A percentile compares a stretch with the other conserved stretches of the same genome.
phyloP scores from a whole-genome alignment of 116 monocot species.

The Zostera marina region DNA sequence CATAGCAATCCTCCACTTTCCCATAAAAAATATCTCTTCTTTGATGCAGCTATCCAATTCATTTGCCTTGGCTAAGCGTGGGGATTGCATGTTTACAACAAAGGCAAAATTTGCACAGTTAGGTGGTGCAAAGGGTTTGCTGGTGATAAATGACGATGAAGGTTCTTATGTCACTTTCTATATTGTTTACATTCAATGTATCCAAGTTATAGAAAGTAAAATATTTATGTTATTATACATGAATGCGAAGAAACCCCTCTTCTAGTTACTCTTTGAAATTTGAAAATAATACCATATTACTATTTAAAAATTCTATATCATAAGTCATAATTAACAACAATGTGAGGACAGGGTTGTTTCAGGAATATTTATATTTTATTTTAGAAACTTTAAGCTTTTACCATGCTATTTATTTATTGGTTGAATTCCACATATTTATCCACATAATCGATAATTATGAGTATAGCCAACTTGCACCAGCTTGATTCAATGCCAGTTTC shows the following conservation, averaged over 20 bases:
- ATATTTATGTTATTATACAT: background rate
- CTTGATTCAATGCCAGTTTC: too few species aligned
- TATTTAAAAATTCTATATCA: too few species aligned
- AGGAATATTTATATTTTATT: too few species aligned
- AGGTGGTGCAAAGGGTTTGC: conserved; percentile 61
- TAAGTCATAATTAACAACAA: too few species aligned
- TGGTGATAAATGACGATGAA: conserved; percentile 91
- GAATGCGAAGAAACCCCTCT: background rate
- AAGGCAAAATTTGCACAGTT: conserved; percentile 76
- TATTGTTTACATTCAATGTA: background rate
- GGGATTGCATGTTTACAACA: conserved; percentile 60
- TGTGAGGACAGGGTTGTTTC: too few species aligned
- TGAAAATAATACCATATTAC: too few species aligned
- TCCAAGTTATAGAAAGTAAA: background rate
- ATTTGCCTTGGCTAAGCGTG: conserved; percentile 65
- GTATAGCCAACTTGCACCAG: too few species aligned
- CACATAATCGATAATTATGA: too few species aligned
- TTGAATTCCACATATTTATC: too few species aligned
- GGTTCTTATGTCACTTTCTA: conserved; percentile 19
- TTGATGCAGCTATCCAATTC: conserved; percentile 22
- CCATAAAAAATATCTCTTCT: background rate
- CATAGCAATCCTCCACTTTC: too few species aligned
- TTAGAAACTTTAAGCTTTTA: too few species aligned
- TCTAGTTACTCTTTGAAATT: background rate
- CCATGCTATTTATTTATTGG: too few species aligned